A percentile compares a stretch with the other conserved stretches of the same genome.
These are phyloP conservation scores for Komagataella pseudopastoris DNA, from an alignment of 805 yeast genomes.

Conservation along the genomic window DNA sequence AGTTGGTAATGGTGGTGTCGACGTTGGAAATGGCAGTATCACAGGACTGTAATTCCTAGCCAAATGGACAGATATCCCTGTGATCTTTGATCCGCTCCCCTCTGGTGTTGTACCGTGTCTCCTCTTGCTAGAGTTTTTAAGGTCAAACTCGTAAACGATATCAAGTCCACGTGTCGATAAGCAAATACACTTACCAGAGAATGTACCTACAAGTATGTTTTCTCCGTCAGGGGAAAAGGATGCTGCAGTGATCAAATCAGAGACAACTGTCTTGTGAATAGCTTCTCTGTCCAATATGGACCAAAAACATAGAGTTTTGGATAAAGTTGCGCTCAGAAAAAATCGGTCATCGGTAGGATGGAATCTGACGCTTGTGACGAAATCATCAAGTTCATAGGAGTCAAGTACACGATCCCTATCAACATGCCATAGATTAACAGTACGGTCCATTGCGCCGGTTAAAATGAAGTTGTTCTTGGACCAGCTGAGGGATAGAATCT, in stretches of 20 bases:
- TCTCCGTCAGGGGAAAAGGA: constrained; percentile 57
- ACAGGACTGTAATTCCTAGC: constrained; percentile 8
- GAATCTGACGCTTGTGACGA: constrained; percentile 68
- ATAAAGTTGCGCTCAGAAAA: constrained; percentile 71
- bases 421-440: constrained; percentile 78
- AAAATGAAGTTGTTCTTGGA: constrained; percentile 72
- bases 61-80: constrained; percentile 46
- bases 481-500: constrained; percentile 76
- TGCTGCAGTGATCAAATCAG: constrained; percentile 62
- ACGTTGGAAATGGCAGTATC: background rate
- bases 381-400: constrained; percentile 61
- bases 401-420: constrained; percentile 51
- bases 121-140: constrained; percentile 23
- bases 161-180: constrained; percentile 54
- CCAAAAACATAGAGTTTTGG: constrained; percentile 69
- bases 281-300: constrained; percentile 64
- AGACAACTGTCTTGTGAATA: constrained; percentile 44
- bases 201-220: constrained; percentile 59
- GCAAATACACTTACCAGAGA: constrained; percentile 52
- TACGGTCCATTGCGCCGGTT: constrained; percentile 66
- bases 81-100: constrained; percentile 43
- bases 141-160: constrained; percentile 26
- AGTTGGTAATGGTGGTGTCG: background rate
- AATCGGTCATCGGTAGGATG: constrained; percentile 84
- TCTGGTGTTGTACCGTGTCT: constrained; percentile 1